Percentiles rank a stretch among this genome's conserved stretches.
phyloP scores from a whole-genome alignment of 2,329 filamentous ascomycete species.

The Coniella vitis region DNA sequence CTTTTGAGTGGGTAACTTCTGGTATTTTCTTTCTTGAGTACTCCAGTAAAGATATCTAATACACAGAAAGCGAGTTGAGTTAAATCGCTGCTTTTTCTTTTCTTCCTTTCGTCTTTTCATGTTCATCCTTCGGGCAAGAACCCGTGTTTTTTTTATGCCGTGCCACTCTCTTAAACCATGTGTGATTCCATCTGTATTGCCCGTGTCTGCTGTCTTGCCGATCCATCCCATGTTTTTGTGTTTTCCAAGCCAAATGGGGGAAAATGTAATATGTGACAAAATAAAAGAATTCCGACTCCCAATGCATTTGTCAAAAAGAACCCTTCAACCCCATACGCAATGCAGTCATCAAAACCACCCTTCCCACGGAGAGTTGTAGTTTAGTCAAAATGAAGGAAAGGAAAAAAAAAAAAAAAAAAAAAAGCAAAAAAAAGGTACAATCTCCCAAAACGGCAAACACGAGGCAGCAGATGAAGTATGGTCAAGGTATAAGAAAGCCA shows the following conservation, averaged over 20 bases:
- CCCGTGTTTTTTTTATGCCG: constrained; percentile 19
- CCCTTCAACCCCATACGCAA: constrained; percentile 16
- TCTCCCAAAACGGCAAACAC: constrained; percentile 17
- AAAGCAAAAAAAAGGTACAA: constrained; percentile 11
- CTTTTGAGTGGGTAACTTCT: constrained; percentile 59
- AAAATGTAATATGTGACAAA: constrained; percentile 22
- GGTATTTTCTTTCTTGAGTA: constrained; percentile 45
- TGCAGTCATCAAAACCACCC: constrained; percentile 17
- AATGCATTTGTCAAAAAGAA: constrained; percentile 13
- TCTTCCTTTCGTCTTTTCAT: background rate
- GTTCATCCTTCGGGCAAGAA: background rate
- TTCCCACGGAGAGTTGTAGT: constrained; percentile 15
- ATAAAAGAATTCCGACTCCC: constrained; percentile 22
- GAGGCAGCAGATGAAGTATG: constrained; percentile 17
- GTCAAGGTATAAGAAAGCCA: constrained; percentile 20
- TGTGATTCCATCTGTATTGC: constrained; percentile 15
- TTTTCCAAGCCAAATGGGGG: constrained; percentile 24
- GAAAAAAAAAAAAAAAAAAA: constrained; percentile 1
- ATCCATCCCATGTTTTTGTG: constrained; percentile 19
- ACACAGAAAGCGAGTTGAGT: constrained; percentile 59
- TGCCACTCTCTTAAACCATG: constrained; percentile 18
- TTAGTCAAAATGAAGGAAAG: background rate
- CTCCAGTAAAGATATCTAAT: constrained; percentile 44
- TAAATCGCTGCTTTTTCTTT: constrained; percentile 22
- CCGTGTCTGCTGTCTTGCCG: constrained; percentile 17